Percentiles rank a stretch among this genome's conserved stretches.
phyloP scores from a whole-genome alignment of 2,329 filamentous ascomycete genomes.

The Cladosporium halotolerans region DNA sequence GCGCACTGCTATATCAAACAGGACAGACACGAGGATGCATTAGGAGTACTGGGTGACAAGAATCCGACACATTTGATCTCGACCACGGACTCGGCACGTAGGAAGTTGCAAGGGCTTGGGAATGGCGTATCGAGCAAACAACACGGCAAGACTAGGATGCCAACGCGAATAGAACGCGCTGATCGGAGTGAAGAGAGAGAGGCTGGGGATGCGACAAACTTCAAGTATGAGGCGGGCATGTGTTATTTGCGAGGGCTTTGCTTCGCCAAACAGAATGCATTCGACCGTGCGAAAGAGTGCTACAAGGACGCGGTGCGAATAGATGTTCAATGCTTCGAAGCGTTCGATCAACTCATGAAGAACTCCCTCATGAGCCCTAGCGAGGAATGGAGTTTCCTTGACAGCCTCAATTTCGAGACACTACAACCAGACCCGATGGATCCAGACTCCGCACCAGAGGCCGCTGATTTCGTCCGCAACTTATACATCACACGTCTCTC shows the following conservation, averaged over 20 bases:
- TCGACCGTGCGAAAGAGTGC: conserved; percentile 94
- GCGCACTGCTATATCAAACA: conserved; percentile 94
- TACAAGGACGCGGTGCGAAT: conserved; percentile 97
- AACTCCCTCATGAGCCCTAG: conserved; percentile 86
- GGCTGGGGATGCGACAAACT: conserved; percentile 63
- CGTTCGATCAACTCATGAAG: conserved; percentile 95
- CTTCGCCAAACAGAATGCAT: conserved; percentile 94
- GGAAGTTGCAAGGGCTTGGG: conserved; percentile 64
- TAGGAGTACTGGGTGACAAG: conserved; percentile 79
- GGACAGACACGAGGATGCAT: conserved; percentile 79
- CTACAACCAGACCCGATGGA: conserved; percentile 59
- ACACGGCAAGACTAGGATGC: conserved; percentile 34
- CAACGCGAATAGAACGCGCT: conserved; percentile 43
- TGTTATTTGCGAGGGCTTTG: conserved; percentile 91
- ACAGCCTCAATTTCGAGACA: conserved; percentile 83
- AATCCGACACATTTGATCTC: conserved; percentile 85
- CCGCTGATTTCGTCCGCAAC: conserved; percentile 89
- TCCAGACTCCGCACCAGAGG: conserved; percentile 64
- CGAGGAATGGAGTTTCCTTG: conserved; percentile 84
- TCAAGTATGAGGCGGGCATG: conserved; percentile 93
- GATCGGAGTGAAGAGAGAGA: conserved; percentile 58
- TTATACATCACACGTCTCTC: conserved; percentile 92
- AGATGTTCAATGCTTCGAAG: conserved; percentile 96
- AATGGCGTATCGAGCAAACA: conserved; percentile 42
- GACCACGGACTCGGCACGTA: conserved; percentile 56